Evolutionary conservation across 352 stramenopile species (phyloP).

Genomic region (Phytopythium helicoides): DNA sequence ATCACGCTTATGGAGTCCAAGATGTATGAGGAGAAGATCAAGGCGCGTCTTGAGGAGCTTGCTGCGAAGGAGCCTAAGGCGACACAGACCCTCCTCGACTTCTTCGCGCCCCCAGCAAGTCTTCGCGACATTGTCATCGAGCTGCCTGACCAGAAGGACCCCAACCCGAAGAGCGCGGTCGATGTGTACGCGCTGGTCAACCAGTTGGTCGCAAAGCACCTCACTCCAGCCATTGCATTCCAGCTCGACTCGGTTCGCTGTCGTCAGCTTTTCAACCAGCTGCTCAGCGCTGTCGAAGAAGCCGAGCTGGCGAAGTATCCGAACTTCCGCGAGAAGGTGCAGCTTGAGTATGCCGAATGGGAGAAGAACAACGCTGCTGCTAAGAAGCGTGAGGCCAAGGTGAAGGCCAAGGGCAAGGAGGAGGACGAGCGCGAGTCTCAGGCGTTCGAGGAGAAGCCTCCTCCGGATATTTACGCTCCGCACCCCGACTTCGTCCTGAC

Average conservation of each 20-base stretch:
- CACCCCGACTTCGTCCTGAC: conserved; percentile 98
- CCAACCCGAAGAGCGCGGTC: conserved; percentile 52
- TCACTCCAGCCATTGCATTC: conserved; percentile 86
- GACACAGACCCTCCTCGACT: conserved; percentile 81
- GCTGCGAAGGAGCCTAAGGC: conserved; percentile 88
- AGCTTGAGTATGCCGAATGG: conserved; percentile 89
- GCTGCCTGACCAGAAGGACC: conserved; percentile 43
- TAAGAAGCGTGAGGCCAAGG: conserved; percentile 94
- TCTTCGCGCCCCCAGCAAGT: conserved; percentile 65
- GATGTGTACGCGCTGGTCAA: conserved; percentile 73
- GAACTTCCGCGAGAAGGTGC: conserved; percentile 92
- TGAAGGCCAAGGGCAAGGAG: conserved; percentile 91
- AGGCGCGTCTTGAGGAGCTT: conserved; percentile 88
- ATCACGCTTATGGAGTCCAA: conserved; percentile 98
- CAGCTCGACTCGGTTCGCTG: conserved; percentile 88
- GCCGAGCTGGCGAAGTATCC: conserved; percentile 75
- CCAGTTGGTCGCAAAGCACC: conserved; percentile 50
- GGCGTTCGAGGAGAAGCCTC: conserved; percentile 78
- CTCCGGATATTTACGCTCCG: conserved; percentile 94
- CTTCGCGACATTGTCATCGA: conserved; percentile 63
- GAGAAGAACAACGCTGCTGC: conserved; percentile 86
- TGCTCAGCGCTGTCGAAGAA: conserved; percentile 69
- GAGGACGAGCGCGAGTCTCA: conserved; percentile 79
- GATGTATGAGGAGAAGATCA: conserved; percentile 96
- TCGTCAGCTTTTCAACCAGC: conserved; percentile 82